Percentiles rank a stretch among this genome's conserved stretches.
These are phyloP conservation scores for Botrytis cinerea DNA, from an alignment of 2,329 filamentous ascomycete genomes.

Conservation along the genomic window DNA sequence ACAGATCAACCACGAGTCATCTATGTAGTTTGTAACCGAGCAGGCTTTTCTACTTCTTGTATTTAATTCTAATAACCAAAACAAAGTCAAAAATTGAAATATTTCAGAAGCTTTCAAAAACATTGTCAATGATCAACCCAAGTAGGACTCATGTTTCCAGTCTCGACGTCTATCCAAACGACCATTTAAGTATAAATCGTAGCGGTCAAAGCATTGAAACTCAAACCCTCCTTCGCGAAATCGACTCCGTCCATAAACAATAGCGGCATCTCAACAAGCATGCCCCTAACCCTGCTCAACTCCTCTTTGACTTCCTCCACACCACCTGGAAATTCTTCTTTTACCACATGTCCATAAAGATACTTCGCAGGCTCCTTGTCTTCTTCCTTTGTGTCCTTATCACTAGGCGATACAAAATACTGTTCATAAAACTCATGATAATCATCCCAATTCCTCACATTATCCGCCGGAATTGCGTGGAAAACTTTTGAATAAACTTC, in stretches of 20 bases:
- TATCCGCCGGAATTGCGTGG: slow-evolving; percentile 73
- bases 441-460: slow-evolving; percentile 68
- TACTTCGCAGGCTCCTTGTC: slow-evolving; percentile 58
- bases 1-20: too few species aligned
- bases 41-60: neutral
- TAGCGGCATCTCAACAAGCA: slow-evolving; percentile 86
- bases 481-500: slow-evolving; percentile 80
- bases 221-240: slow-evolving; percentile 79
- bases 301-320: slow-evolving; percentile 72
- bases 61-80: neutral
- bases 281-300: slow-evolving; percentile 66
- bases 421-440: slow-evolving; percentile 71
- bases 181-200: slow-evolving; percentile 63
- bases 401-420: slow-evolving; percentile 62
- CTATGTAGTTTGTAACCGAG: neutral
- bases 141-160: neutral
- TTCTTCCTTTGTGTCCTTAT: slow-evolving; percentile 45
- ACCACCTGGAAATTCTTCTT: slow-evolving; percentile 73
- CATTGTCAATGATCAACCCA: neutral
- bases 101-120: neutral
- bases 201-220: slow-evolving; percentile 70
- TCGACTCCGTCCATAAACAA: slow-evolving; percentile 82
- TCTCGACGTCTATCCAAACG: neutral
- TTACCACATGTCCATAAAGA: slow-evolving; percentile 84
- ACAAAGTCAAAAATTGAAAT: neutral